Evolutionary conservation across 306 rosid species (phyloP).

Genomic region (Astragalus membranaceus): DNA sequence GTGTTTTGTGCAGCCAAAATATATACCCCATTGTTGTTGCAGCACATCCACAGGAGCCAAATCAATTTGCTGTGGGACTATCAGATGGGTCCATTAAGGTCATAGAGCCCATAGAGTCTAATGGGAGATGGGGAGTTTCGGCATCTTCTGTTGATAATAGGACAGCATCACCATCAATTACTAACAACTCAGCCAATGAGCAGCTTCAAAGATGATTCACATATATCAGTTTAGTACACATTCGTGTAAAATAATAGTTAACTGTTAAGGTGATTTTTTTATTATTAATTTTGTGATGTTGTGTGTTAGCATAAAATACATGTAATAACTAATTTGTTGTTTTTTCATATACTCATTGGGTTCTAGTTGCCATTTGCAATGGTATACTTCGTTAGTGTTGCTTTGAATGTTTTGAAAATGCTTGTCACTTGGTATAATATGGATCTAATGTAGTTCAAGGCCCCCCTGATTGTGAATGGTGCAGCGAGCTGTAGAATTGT

Average conservation of each 20-base stretch:
- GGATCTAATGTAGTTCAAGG: no score
- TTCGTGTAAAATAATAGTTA: conserved; percentile 18
- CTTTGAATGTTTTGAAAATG: background rate
- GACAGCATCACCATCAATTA: conserved; percentile 41
- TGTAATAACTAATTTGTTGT: background rate
- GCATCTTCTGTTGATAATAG: conserved; percentile 25
- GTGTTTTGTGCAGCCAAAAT: conserved; percentile 44
- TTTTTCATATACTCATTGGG: background rate
- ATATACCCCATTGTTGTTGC: conserved; percentile 49
- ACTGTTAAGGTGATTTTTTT: conserved; percentile 15
- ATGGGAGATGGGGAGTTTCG: conserved; percentile 23
- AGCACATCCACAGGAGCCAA: conserved; percentile 58
- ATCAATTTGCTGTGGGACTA: conserved; percentile 68
- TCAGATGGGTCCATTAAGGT: conserved; percentile 50
- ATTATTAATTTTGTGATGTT: background rate
- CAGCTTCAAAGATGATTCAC: conserved; percentile 43
- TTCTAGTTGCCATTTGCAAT: background rate
- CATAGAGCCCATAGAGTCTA: conserved; percentile 18
- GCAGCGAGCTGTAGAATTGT: no score
- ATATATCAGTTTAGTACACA: background rate
- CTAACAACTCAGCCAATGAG: conserved; percentile 48
- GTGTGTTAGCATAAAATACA: background rate
- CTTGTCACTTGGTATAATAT: background rate
- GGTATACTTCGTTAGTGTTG: background rate
- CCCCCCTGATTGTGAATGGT: no score